These are phyloP conservation scores for Ceriops tagal DNA, from an alignment of 345 rosid species.

Conservation along the genomic window DNA sequence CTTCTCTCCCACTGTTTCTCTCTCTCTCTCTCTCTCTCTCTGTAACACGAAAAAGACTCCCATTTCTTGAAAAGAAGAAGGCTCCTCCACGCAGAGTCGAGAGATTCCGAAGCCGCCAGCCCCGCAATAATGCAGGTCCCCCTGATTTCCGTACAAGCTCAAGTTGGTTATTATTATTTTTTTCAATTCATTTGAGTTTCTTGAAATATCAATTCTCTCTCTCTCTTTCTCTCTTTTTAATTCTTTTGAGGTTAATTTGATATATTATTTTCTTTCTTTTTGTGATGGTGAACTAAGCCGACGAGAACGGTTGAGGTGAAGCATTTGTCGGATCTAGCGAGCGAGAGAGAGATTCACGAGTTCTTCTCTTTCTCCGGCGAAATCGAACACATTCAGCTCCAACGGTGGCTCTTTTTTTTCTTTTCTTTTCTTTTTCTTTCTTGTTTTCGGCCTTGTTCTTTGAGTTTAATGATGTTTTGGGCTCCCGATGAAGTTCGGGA, in stretches of 20 bases:
- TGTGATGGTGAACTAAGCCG: slow-evolving; percentile 10
- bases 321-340: slow-evolving; percentile 91
- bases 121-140: slow-evolving; percentile 11
- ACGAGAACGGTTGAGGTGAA: slow-evolving; percentile 81
- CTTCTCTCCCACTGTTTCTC: background rate
- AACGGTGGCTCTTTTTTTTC: slow-evolving; percentile 33
- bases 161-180: too few species aligned
- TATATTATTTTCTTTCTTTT: background rate
- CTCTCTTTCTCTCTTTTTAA: background rate
- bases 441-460: background rate
- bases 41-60: background rate
- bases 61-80: background rate
- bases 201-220: too few species aligned
- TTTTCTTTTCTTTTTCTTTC: background rate
- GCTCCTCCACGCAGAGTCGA: background rate
- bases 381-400: slow-evolving; percentile 63
- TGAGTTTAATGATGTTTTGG: slow-evolving; percentile 12
- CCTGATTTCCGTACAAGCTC: too few species aligned
- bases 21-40: background rate
- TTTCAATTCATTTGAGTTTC: too few species aligned
- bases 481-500: slow-evolving; percentile 13
- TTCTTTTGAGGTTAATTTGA: background rate
- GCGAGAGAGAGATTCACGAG: slow-evolving; percentile 96
- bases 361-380: slow-evolving; percentile 97
- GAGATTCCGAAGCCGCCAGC: slow-evolving; percentile 14